Evolutionary conservation across 2,329 filamentous ascomycete genomes (phyloP).

Genomic region (Colletotrichum navitas): DNA sequence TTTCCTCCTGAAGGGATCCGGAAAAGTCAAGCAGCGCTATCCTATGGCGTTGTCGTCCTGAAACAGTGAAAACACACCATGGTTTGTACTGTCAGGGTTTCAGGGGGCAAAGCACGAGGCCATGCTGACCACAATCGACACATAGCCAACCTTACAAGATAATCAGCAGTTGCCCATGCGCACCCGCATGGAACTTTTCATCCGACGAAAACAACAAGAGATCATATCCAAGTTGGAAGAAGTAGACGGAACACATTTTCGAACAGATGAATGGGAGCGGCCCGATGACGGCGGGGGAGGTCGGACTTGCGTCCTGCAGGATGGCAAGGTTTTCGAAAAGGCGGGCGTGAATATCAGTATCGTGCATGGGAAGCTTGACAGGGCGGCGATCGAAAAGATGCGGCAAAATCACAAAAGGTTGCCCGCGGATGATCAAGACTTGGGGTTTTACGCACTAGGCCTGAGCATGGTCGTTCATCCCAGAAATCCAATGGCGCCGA

Average conservation of each 20-base stretch:
- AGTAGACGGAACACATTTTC: not conserved
- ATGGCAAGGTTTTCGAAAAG: conserved; percentile 97
- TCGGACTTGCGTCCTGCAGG: conserved; percentile 84
- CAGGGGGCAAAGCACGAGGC: not conserved
- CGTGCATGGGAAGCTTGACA: conserved; percentile 91
- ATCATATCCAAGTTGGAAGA: not conserved
- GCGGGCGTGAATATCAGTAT: conserved; percentile 95
- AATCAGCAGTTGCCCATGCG: not conserved
- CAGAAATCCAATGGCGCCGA: conserved; percentile 93
- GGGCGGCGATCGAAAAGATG: conserved; percentile 91
- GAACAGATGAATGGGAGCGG: not conserved
- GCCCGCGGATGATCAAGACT: not conserved
- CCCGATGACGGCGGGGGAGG: not conserved
- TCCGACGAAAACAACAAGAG: conserved; percentile 2
- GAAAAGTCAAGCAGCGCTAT: not conserved
- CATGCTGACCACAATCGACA: not conserved
- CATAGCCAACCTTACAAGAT: not conserved
- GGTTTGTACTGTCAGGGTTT: not conserved
- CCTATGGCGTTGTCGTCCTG: no score
- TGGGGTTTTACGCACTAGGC: not conserved
- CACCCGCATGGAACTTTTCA: not conserved
- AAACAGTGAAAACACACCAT: not conserved
- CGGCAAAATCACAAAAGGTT: conserved; percentile 63
- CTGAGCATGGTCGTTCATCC: conserved; percentile 94
- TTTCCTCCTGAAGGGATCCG: not conserved